These are phyloP conservation scores for Prosopis cineraria DNA, from an alignment of 306 rosid species.

Conservation along the genomic window DNA sequence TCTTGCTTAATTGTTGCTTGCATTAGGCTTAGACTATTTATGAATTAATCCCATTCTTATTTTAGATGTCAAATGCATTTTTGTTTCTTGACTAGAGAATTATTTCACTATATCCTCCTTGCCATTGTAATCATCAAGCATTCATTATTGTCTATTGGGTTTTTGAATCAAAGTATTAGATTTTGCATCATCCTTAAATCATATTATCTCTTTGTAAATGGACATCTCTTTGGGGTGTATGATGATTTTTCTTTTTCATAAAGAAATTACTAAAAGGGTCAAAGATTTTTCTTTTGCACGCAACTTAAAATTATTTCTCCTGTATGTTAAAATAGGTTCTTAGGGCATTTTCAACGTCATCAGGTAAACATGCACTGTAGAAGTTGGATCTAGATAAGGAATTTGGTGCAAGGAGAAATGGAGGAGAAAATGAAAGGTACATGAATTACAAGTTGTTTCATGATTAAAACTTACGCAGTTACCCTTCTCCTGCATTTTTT, in stretches of 20 bases:
- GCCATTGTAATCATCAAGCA: neutral
- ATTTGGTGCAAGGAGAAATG: conserved; percentile 52
- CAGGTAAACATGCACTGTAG: conserved; percentile 82
- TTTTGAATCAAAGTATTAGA: neutral
- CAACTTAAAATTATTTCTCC: conserved; percentile 28
- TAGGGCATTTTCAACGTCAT: conserved; percentile 86
- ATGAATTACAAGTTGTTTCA: no score
- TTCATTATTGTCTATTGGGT: neutral
- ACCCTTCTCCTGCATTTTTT: neutral
- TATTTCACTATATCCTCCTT: neutral
- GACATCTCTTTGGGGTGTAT: conserved; percentile 3
- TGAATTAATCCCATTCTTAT: no score
- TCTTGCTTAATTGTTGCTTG: no score
- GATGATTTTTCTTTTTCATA: neutral
- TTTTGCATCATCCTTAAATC: conserved; percentile 1
- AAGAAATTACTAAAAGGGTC: neutral
- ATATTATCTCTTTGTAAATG: conserved; percentile 8
- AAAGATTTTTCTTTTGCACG: neutral
- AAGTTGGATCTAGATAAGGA: conserved; percentile 84
- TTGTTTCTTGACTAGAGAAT: neutral
- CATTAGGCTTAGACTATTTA: no score
- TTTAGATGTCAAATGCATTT: no score
- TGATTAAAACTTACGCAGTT: neutral
- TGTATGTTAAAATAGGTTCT: conserved; percentile 60
- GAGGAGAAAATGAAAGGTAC: conserved; percentile 51